Evolutionary conservation across 2,329 filamentous ascomycete species (phyloP).

Genomic region (Botrytis sinoallii): DNA sequence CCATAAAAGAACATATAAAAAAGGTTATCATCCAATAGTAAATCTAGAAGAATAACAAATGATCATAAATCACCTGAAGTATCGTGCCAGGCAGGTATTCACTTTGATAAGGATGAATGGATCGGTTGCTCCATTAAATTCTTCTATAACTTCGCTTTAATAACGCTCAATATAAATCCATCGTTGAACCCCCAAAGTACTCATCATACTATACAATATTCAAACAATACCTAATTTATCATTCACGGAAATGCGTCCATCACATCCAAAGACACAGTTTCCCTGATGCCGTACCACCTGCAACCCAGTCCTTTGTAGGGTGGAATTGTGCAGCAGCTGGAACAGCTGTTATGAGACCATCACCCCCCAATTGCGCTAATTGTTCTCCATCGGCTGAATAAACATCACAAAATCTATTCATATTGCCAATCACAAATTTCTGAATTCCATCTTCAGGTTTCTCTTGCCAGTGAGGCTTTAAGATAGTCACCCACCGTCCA

Average conservation of each 20-base stretch:
- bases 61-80: neutral
- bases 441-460: conserved; percentile 75
- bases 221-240: neutral
- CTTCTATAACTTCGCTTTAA: neutral
- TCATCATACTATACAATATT: conserved; percentile 3
- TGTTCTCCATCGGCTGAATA: conserved; percentile 81
- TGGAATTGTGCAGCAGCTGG: conserved; percentile 92
- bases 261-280: conserved; percentile 91
- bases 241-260: neutral
- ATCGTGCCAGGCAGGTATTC: neutral
- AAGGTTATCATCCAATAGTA: neutral
- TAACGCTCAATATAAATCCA: neutral
- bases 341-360: conserved; percentile 82
- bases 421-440: conserved; percentile 90
- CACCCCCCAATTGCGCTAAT: conserved; percentile 80
- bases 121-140: neutral
- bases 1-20: neutral
- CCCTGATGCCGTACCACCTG: conserved; percentile 84
- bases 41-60: neutral
- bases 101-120: neutral
- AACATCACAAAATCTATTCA: conserved; percentile 95
- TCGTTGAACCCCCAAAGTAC: neutral
- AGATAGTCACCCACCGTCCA: conserved; percentile 83
- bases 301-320: conserved; percentile 84
- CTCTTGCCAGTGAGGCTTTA: conserved; percentile 84